Evolutionary conservation across 768 basidiomycete genomes (phyloP).

Genomic region (Amanita brunnescens): DNA sequence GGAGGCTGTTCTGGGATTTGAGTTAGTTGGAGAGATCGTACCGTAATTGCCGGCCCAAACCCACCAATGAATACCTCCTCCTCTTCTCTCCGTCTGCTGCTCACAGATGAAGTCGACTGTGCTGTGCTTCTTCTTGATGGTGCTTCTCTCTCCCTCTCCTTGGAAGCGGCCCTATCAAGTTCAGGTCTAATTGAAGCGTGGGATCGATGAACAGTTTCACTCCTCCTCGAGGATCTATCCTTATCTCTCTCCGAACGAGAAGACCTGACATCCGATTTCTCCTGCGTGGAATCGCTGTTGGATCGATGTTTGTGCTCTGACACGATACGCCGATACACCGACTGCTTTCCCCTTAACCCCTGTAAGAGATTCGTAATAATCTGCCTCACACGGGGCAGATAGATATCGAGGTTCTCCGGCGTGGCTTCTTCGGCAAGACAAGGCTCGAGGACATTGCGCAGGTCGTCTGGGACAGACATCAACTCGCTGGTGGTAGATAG

Average conservation of each 20-base stretch:
- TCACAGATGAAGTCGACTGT: constrained; percentile 22
- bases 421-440: constrained; percentile 89
- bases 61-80: constrained; percentile 45
- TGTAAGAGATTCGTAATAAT: constrained; percentile 92
- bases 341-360: constrained; percentile 89
- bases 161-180: background rate
- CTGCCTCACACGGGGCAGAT: constrained; percentile 82
- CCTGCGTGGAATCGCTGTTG: constrained; percentile 33
- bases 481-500: constrained; percentile 57
- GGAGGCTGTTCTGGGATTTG: constrained; percentile 9
- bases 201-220: constrained; percentile 31
- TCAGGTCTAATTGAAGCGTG: constrained; percentile 30
- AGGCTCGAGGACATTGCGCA: constrained; percentile 82
- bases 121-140: constrained; percentile 31
- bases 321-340: constrained; percentile 70
- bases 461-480: constrained; percentile 76
- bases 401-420: constrained; percentile 75
- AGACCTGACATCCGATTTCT: constrained; percentile 49
- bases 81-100: constrained; percentile 27
- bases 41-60: constrained; percentile 29
- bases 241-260: constrained; percentile 32
- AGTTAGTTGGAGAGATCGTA: constrained; percentile 17
- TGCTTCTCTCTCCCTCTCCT: constrained; percentile 28
- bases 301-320: constrained; percentile 53
- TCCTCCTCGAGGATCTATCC: constrained; percentile 13